Conservation (phyloP, 495 filamentous ascomycete species). For the Venustampulla echinocandica region DNA sequence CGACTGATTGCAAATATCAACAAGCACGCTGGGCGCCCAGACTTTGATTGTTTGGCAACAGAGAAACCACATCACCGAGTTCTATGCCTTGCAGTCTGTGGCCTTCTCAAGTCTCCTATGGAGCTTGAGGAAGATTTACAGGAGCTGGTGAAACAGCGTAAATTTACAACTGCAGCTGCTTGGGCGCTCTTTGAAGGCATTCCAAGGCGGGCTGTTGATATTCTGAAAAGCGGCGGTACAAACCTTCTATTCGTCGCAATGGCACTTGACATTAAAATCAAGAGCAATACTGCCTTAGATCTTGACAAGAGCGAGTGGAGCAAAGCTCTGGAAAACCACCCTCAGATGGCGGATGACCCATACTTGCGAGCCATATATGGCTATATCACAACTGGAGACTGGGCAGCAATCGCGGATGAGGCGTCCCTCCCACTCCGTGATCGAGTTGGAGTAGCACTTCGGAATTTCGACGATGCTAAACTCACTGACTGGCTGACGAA, state of each 20-base stretch:
- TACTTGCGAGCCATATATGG: constrained; percentile 88
- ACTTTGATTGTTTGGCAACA: constrained; percentile 46
- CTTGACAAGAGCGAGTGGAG: constrained; percentile 27
- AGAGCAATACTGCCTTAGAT: constrained; percentile 6
- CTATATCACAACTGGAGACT: constrained; percentile 81
- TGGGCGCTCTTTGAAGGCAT: constrained; percentile 68
- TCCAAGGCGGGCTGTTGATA: constrained; percentile 45
- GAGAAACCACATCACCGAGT: constrained; percentile 63
- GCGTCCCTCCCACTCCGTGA: constrained; percentile 74
- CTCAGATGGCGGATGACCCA: constrained; percentile 49
- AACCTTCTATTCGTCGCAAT: constrained; percentile 45
- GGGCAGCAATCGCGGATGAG: constrained; percentile 75
- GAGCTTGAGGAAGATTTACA: constrained; percentile 48
- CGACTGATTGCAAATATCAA: constrained; percentile 37
- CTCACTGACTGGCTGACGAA: constrained; percentile 63
- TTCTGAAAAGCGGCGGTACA: constrained; percentile 39
- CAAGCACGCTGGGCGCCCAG: constrained; percentile 32
- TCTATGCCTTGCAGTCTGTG: constrained; percentile 70
- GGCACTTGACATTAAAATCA: constrained; percentile 31
- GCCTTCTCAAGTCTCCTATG: constrained; percentile 52
- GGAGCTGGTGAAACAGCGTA: constrained; percentile 44
- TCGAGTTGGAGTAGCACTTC: constrained; percentile 76
- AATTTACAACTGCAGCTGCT: constrained; percentile 75
- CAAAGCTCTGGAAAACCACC: constrained; percentile 41
- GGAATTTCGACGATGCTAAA: constrained; percentile 71